Evolutionary conservation across 306 rosid species (phyloP).

Genomic region (Malus sieversii): DNA sequence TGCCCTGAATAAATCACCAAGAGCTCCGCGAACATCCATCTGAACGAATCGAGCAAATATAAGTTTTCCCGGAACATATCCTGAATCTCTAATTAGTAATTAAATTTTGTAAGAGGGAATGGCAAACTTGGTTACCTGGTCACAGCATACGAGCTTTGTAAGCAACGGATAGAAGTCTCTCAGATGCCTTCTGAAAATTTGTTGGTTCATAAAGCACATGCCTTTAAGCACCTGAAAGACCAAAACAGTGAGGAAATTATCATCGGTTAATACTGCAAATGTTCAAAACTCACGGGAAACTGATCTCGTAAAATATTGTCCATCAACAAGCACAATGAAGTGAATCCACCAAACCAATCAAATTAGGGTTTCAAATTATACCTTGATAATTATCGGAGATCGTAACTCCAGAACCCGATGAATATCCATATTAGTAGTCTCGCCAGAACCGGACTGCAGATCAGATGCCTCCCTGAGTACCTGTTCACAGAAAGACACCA

Average conservation of each 20-base stretch:
- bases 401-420: conserved; percentile 90
- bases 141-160: conserved; percentile 90
- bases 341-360: neutral
- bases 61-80: neutral
- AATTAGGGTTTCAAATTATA: conserved; percentile 11
- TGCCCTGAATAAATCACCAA: conserved; percentile 82
- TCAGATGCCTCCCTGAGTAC: conserved; percentile 95
- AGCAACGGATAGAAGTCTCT: conserved; percentile 93
- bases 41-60: conserved; percentile 31
- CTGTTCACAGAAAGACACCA: conserved; percentile 85
- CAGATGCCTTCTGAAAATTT: conserved; percentile 79
- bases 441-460: conserved; percentile 75
- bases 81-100: neutral
- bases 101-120: neutral
- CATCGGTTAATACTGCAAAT: neutral
- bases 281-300: neutral
- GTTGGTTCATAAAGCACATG: conserved; percentile 87
- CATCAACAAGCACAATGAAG: neutral
- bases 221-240: conserved; percentile 73
- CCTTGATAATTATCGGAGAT: conserved; percentile 87
- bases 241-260: conserved; percentile 1
- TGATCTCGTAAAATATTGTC: neutral
- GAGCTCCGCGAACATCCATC: conserved; percentile 97
- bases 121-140: conserved; percentile 52
- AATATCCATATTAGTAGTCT: conserved; percentile 72